phyloP scores from a whole-genome alignment of 2,329 filamentous ascomycete species.

The Monilinia vaccinii-corymbosi region DNA sequence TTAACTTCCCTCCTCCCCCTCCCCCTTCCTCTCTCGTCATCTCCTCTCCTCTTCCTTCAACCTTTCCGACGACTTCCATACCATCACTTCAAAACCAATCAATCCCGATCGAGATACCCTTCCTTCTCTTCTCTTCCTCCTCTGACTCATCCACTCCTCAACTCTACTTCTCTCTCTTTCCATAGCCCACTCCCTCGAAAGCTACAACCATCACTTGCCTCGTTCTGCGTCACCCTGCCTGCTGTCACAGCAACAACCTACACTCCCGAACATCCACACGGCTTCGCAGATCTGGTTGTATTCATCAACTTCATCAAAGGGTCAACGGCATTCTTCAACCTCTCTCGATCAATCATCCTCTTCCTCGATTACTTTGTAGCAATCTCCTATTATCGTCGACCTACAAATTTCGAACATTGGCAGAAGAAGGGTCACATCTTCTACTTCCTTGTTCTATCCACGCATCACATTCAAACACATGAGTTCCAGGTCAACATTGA shows the following conservation, averaged over 20 bases:
- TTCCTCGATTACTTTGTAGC: not conserved
- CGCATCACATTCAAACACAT: slow-evolving; percentile 32
- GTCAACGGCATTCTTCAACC: not conserved
- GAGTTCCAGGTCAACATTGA: slow-evolving; percentile 32
- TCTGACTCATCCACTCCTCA: not conserved
- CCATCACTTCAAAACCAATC: not conserved
- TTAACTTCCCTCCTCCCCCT: slow-evolving; percentile 26
- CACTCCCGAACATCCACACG: slow-evolving; percentile 12
- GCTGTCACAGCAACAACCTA: slow-evolving; percentile 19
- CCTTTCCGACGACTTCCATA: slow-evolving; percentile 15
- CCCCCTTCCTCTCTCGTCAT: slow-evolving; percentile 29
- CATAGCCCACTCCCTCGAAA: slow-evolving; percentile 13
- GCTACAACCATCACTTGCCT: slow-evolving; percentile 12
- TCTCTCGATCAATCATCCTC: not conserved
- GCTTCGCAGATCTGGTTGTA: slow-evolving; percentile 12
- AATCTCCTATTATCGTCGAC: not conserved
- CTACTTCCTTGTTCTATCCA: slow-evolving; percentile 35
- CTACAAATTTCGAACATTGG: slow-evolving; percentile 14
- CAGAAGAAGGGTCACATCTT: slow-evolving; percentile 41
- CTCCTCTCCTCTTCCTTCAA: slow-evolving; percentile 21
- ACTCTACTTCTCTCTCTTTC: slow-evolving; percentile 9
- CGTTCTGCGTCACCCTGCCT: slow-evolving; percentile 20
- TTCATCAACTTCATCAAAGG: not conserved
- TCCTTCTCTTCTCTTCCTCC: slow-evolving; percentile 25
- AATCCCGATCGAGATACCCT: slow-evolving; percentile 3